Percentiles rank a stretch among this genome's conserved stretches.
phyloP scores from a whole-genome alignment of 2,329 filamentous ascomycete genomes.

The Ceratocystis variospora region DNA sequence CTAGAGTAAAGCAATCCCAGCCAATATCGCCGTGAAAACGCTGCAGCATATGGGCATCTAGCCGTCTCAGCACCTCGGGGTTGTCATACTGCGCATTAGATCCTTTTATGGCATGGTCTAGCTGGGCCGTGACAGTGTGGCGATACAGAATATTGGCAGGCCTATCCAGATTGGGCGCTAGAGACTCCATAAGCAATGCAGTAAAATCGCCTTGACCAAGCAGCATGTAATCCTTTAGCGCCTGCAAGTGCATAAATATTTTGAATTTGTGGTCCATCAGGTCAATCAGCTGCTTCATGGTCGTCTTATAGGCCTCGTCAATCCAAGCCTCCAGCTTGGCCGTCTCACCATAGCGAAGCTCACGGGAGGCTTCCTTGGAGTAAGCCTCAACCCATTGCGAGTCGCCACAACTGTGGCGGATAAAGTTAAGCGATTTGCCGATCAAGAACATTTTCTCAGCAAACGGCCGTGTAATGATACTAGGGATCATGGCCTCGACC shows the following conservation, averaged over 20 bases:
- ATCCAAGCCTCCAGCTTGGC: slow-evolving; percentile 84
- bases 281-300: slow-evolving; percentile 86
- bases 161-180: slow-evolving; percentile 81
- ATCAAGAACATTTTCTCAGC: slow-evolving; percentile 95
- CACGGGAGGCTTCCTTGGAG: slow-evolving; percentile 82
- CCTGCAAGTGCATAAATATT: slow-evolving; percentile 79
- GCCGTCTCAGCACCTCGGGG: slow-evolving; percentile 73
- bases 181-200: slow-evolving; percentile 87
- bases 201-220: slow-evolving; percentile 96
- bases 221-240: slow-evolving; percentile 86
- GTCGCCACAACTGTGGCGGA: slow-evolving; percentile 87
- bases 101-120: slow-evolving; percentile 92
- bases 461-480: slow-evolving; percentile 85
- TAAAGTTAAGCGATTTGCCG: slow-evolving; percentile 95
- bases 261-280: slow-evolving; percentile 94
- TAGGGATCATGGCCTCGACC: slow-evolving; percentile 51
- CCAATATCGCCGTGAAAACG: slow-evolving; percentile 92
- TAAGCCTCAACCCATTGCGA: slow-evolving; percentile 92
- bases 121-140: slow-evolving; percentile 90
- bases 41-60: slow-evolving; percentile 97
- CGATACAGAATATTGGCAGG: slow-evolving; percentile 95
- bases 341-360: slow-evolving; percentile 84
- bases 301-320: slow-evolving; percentile 93
- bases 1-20: slow-evolving; percentile 97
- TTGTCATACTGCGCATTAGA: slow-evolving; percentile 95